These are phyloP conservation scores for Penicillium angulare DNA, from an alignment of 495 filamentous ascomycete genomes.

Conservation along the genomic window DNA sequence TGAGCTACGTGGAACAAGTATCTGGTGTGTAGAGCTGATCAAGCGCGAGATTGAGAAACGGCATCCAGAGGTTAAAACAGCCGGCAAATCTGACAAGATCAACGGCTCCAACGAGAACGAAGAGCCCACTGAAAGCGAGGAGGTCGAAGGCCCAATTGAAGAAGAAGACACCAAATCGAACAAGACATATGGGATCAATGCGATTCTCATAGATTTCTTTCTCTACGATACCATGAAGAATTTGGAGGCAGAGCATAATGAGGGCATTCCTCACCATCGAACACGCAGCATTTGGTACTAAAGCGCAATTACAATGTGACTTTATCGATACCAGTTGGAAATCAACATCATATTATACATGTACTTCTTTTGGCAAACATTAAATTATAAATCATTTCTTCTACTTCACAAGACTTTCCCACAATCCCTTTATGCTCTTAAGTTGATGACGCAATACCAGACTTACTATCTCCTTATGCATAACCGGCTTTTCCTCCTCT, in stretches of 20 bases:
- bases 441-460: not conserved
- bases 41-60: slow-evolving; percentile 71
- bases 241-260: slow-evolving; percentile 57
- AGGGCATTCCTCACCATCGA: slow-evolving; percentile 82
- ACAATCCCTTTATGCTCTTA: no score
- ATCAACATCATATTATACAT: no score
- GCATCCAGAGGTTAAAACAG: slow-evolving; percentile 59
- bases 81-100: slow-evolving; percentile 7
- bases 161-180: slow-evolving; percentile 20
- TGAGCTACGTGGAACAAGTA: slow-evolving; percentile 83
- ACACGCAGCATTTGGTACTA: slow-evolving; percentile 97
- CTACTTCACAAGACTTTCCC: no score
- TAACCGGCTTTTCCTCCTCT: slow-evolving; percentile 6
- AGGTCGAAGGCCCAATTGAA: slow-evolving; percentile 16
- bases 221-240: slow-evolving; percentile 92
- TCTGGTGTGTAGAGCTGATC: slow-evolving; percentile 93
- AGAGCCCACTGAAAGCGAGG: slow-evolving; percentile 1
- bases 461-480: slow-evolving; percentile 6
- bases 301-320: slow-evolving; percentile 14
- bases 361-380: no score
- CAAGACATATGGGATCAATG: slow-evolving; percentile 59
- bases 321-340: no score
- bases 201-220: slow-evolving; percentile 93
- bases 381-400: no score
- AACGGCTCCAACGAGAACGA: slow-evolving; percentile 2